Conservation (phyloP, 805 yeast species). For the Candida boleticola region DNA sequence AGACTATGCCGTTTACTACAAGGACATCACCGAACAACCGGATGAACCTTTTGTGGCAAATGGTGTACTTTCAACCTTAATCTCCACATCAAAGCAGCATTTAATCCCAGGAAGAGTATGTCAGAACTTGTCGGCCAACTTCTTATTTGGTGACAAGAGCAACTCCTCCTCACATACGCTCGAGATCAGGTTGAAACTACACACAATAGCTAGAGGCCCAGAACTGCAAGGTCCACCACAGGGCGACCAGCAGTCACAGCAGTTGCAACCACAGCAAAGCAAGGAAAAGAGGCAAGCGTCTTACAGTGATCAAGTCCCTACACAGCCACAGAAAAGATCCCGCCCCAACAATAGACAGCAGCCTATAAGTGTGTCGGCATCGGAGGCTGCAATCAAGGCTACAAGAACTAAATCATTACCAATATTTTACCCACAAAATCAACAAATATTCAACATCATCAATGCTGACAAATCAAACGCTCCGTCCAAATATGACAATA, state of each 20-base stretch:
- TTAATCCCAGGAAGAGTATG: slow-evolving; percentile 56
- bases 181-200: slow-evolving; percentile 54
- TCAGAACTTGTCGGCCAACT: slow-evolving; percentile 51
- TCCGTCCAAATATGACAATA: slow-evolving; percentile 38
- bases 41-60: slow-evolving; percentile 47
- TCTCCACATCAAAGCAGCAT: slow-evolving; percentile 22
- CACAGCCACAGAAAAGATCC: slow-evolving; percentile 7
- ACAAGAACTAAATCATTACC: slow-evolving; percentile 45
- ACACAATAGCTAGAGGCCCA: slow-evolving; percentile 27
- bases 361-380: slow-evolving; percentile 4
- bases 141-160: slow-evolving; percentile 35
- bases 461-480: slow-evolving; percentile 39
- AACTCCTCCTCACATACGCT: slow-evolving; percentile 46
- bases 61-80: slow-evolving; percentile 35
- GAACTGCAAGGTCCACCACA: slow-evolving; percentile 8
- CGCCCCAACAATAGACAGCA: slow-evolving; percentile 6
- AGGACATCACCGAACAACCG: slow-evolving; percentile 47
- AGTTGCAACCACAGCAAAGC: slow-evolving; percentile 4
- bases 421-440: slow-evolving; percentile 37
- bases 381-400: slow-evolving; percentile 33
- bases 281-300: slow-evolving; percentile 11
- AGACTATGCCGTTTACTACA: slow-evolving; percentile 46
- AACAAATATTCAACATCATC: slow-evolving; percentile 38
- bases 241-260: slow-evolving; percentile 9
- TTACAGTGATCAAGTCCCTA: background rate